Evolutionary conservation across 192 early-diverging fungal species (phyloP), one percentile per base, ranked within the genome.

Genomic region (Chytriomyces hyalinus): DNA sequence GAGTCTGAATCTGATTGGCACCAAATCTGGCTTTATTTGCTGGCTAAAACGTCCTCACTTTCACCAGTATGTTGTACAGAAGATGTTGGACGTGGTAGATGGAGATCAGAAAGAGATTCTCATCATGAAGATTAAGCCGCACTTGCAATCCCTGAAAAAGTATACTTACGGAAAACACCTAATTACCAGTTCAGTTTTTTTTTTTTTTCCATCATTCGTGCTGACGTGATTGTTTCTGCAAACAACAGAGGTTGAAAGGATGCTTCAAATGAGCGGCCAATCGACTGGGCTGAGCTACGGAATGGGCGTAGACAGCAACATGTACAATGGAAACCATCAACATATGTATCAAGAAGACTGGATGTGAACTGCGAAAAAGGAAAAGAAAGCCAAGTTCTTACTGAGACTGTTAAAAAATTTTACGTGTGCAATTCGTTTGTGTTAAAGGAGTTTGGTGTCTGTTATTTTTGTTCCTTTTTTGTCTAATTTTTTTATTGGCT

Each of bases 131-230:
- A 98, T 99, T 81, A 92, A 92, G 80, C 96, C 96, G 10, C 96
- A 99, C 67, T 84, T 99, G 67, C 90, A 89, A 53, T 91, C 92
- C 6, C 88, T 99, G 79, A 96, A 96, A 75, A 97, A 97, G 90
- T 98, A 94, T 82, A 97, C 96, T 36, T 98, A 99, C 81, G 96
- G 96, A 73, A 99, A 99, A 83, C 96, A 97, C 75, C 86, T 99
- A 28, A 99, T 97, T 80, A 87, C 83, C 71, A 93, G 86, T 87
- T 81, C 53, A 79, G 22, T 84, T 20, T 61, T 71, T 45, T 46
- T 46, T 49, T 22, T 80, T 61, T 49, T 61, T 49, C 44, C 3
- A 15, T 7, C 13, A 11, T 69, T 28, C 10, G 6, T 28, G 17
- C 11, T 68, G 15, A n/a, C 9, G 15, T 68, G 28, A 15, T 68